A percentile compares a stretch with the other conserved stretches of the same genome.
These are phyloP conservation scores for Apophysomyces trapeziformis DNA, from an alignment of 371 early-diverging fungal genomes.

Conservation along the genomic window DNA sequence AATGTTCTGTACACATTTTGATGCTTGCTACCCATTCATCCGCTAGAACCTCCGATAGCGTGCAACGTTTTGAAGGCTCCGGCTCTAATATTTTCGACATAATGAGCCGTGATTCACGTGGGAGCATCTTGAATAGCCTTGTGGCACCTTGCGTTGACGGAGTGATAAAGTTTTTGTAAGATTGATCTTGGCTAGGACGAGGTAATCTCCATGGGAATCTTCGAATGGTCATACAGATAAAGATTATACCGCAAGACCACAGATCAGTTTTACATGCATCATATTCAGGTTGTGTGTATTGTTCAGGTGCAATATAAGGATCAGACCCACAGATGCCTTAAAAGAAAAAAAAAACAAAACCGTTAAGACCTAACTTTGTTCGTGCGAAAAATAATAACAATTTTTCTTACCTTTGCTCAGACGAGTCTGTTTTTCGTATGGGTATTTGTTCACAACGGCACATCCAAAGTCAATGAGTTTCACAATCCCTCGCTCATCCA, in stretches of 20 bases:
- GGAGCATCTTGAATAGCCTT: conserved; percentile 49
- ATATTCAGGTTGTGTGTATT: conserved; percentile 54
- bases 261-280: conserved; percentile 55
- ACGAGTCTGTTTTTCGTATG: conserved; percentile 50
- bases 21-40: conserved; percentile 62
- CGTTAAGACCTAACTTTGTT: background rate
- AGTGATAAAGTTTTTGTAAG: conserved; percentile 46
- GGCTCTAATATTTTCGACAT: conserved; percentile 50
- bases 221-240: conserved; percentile 68
- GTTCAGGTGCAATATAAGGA: conserved; percentile 65
- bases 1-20: conserved; percentile 46
- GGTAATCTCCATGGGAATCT: conserved; percentile 75
- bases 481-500: conserved; percentile 67
- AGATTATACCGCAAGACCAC: conserved; percentile 63
- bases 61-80: conserved; percentile 53
- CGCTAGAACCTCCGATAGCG: conserved; percentile 46
- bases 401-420: conserved; percentile 16
- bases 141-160: conserved; percentile 39
- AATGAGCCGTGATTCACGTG: conserved; percentile 45
- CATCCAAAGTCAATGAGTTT: conserved; percentile 94
- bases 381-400: too few species aligned
- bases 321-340: conserved; percentile 47
- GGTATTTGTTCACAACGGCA: conserved; percentile 74
- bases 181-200: conserved; percentile 44
- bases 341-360: background rate